A percentile compares a stretch with the other conserved stretches of the same genome.
Conservation (phyloP, 495 filamentous ascomycete species). For the Xylaria telfairii region DNA sequence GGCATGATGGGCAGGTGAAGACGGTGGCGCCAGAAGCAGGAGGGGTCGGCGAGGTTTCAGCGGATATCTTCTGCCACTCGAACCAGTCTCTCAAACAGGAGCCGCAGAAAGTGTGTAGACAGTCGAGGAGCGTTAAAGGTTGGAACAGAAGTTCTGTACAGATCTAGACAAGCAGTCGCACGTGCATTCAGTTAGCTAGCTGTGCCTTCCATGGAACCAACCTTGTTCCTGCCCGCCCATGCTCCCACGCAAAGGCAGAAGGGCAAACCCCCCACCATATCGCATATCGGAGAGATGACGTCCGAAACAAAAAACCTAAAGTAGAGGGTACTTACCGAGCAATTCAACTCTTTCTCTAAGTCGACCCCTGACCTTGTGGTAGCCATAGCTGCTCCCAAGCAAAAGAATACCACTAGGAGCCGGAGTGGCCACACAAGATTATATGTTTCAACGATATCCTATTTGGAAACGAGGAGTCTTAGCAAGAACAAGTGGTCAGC, state of each 20-base stretch:
- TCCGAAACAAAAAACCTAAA: slow-evolving; percentile 13
- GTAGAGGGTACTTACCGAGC: slow-evolving; percentile 71
- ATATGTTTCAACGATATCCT: slow-evolving; percentile 4
- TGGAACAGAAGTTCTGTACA: slow-evolving; percentile 96
- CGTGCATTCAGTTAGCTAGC: not conserved
- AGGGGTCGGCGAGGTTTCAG: slow-evolving; percentile 51
- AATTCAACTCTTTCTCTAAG: slow-evolving; percentile 88
- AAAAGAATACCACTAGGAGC: not conserved
- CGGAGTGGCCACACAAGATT: not conserved
- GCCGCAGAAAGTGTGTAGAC: slow-evolving; percentile 96
- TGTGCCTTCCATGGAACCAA: slow-evolving; percentile 7
- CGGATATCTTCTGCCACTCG: slow-evolving; percentile 59
- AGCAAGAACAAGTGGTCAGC: slow-evolving; percentile 7
- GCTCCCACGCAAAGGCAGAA: not conserved
- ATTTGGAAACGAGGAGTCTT: slow-evolving; percentile 7
- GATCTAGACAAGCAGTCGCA: slow-evolving; percentile 63
- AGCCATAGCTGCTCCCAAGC: slow-evolving; percentile 19
- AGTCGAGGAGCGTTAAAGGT: slow-evolving; percentile 94
- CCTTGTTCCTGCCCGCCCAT: slow-evolving; percentile 12
- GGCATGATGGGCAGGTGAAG: slow-evolving; percentile 92
- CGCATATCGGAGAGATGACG: slow-evolving; percentile 7
- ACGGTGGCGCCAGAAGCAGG: slow-evolving; percentile 55
- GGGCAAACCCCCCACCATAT: slow-evolving; percentile 37
- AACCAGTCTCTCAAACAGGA: slow-evolving; percentile 97
- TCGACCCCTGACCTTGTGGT: slow-evolving; percentile 55